Base-by-base conservation (phyloP, 202 grass and related monocot genomes). In the Carex sylvatica region DNA sequence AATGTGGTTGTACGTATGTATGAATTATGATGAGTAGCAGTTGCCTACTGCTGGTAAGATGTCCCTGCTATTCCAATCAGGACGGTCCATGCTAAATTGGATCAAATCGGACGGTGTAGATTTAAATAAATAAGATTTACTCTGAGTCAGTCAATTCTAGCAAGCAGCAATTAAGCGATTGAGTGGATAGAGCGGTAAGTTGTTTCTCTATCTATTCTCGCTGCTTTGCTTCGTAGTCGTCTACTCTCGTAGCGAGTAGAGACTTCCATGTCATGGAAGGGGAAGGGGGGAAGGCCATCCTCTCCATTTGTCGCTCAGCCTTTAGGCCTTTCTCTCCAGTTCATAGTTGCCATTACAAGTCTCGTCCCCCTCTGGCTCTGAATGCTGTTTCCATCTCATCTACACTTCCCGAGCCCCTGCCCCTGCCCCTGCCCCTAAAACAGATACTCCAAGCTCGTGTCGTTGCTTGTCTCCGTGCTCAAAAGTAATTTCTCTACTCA, bases 391-490 rank as follows among this genome's bases (percentile, higher is more conserved):
- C 67, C 59, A 79, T 31, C 23, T 56, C 78, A 23, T 31, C 68
- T n/a, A 7, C 70, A 44, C 47, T 53, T 64, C 67, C 87, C 20
- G 79, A 81, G 60, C 74, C 85, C 38, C 28, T 28, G 60, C 74
- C 85, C 38, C 88, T 97, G 60, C 74, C 85, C 38, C 28, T 28
- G 60, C 74, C 85, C 38, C 88, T 97, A 36, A 19, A 56, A 6
- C 74, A 89, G 44, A 90, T 97, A 24, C 85, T 91, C 2, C 83
- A 75, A 5, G 87, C 92, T 6, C 70, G 69, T 56, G 55, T 97
- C 87, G 92, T 94, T 20, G 95, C 95, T 12, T 97, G 92, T 83
- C 87, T 97, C 69, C 92, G 92, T 58, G 94, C 88, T 15, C 81
- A 82, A 88, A 86, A 94, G 94, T 97, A 92, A 28, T 28, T 2